Percentiles rank a stretch among this genome's conserved stretches.
Evolutionary conservation across 2,329 filamentous ascomycete species (phyloP).

Genomic region (Ceratocystis ficicola): DNA sequence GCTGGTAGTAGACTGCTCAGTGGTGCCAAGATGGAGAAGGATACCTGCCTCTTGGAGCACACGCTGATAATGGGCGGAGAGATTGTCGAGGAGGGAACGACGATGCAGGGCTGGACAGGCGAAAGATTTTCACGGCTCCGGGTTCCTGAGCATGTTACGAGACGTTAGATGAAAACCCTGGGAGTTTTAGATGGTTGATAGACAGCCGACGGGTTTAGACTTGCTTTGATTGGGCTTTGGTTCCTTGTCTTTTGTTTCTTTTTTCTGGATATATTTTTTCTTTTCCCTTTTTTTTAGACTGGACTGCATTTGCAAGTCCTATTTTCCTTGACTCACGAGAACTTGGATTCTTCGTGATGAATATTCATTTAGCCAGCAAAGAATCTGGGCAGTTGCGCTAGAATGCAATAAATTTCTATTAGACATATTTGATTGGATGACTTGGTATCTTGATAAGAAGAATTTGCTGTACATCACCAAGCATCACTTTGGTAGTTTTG

Average conservation of each 20-base stretch:
- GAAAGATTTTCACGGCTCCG: conserved; percentile 30
- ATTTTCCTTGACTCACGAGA: not conserved
- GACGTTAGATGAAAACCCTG: not conserved
- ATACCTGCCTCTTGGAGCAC: conserved; percentile 44
- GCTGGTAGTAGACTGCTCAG: conserved; percentile 41
- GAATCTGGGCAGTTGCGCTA: not conserved
- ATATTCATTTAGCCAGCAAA: not conserved
- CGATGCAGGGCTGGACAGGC: conserved; percentile 46
- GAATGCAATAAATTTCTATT: not conserved
- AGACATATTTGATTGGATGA: not conserved
- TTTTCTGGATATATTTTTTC: not conserved
- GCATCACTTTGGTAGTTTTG: too few species aligned
- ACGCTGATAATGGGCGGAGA: conserved; percentile 47
- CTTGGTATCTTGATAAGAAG: too few species aligned
- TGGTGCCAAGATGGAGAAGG: conserved; percentile 41
- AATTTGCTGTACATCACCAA: too few species aligned
- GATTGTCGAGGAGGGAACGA: conserved; percentile 38
- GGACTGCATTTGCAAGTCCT: not conserved
- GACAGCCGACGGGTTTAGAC: too few species aligned
- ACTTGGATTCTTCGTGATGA: not conserved
- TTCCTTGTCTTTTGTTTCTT: not conserved
- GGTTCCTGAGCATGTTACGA: conserved; percentile 12
- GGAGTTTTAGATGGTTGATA: too few species aligned
- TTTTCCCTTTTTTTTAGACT: conserved; percentile 6
- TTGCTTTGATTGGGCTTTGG: not conserved